Base-by-base conservation (phyloP, 108 stramenopile genomes). In the Cyclotella atomus region DNA sequence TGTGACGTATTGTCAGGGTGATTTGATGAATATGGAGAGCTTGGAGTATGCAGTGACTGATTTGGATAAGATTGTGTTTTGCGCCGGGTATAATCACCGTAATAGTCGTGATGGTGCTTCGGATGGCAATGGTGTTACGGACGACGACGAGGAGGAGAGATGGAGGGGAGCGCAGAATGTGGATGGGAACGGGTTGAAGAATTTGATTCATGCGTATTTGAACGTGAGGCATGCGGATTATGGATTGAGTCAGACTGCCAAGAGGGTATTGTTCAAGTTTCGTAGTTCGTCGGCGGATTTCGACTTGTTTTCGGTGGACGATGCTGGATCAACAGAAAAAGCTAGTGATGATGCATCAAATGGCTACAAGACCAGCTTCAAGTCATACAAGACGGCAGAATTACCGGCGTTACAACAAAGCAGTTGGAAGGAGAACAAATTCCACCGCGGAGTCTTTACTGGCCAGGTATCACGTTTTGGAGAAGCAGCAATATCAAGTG, bases 221-320 rank as follows among this genome's bases (percentile, higher is more conserved):
- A 94, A 95, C 77, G 91, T 92, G 30, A 82, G 96, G 32, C 83
- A 92, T 75, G 87, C 90, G 16, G 92, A 95, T 52, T 95, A 93
- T 69, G 96, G 96, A 3, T 84, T 90, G 25, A 77, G 83, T 20
- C 91, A 92, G 70, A 87, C 94, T 9, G 94, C 95, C 24, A 97
- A 97, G 71, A 87, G 95, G 59, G 89, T 92, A 44, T 71, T 97
- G 35, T 97, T 97, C 80, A 93, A 94, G 60, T 95, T 97, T 77
- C 54, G 70, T 10, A 72, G 78, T 25, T 54, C 87, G 9, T 76
- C 84, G 10, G 88, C 85, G 24, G 90, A 94, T 64, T 90, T 90
- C 62, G 68, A 63, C 50, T 68, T 94, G 59, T 94, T 94, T 82
- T 69, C 85, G 23, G 70, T 94, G 25, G 88, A 89, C 43, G 84